Base-by-base conservation (phyloP, 2,329 filamentous ascomycete species). In the Colletotrichum falcatum region DNA sequence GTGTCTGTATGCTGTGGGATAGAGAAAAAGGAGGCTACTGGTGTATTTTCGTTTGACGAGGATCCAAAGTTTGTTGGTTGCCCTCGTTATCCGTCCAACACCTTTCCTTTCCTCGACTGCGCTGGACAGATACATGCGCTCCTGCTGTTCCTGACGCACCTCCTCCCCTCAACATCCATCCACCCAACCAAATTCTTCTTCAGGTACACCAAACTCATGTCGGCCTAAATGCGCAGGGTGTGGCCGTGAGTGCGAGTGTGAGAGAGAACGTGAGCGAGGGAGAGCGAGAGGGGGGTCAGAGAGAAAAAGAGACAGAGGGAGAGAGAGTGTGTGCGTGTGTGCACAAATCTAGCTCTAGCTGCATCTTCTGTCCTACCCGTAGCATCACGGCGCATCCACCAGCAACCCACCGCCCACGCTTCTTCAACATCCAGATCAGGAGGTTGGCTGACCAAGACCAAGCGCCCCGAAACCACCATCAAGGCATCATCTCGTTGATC, bases 371-470 rank as follows among this genome's bases (percentile, higher is more conserved):
- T 56, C 33, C 35, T 62, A n/a, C 18, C 48, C 23, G 33, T 33
- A 53, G 35, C 60, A 53, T 62, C 60, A 44, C 48, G 33, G 48
- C 60, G 26, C 60, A 33, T 39, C 48, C 48, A 53, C 46, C 30
- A 42, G n/a, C 42, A 39, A 28, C 18, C 59, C 59, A 51, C 33
- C 59, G 30, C 44, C 44, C 44, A 26, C 30, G 53, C 53, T 37
- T 61, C 59, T 51, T 61, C 59, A 51, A 61, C 16, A 51, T 61
- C 44, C 59, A 30, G 30, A 61, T 51, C 44, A 61, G 59, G 59
- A 49, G 44, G 28, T 26, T 49, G 44, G 44, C 23, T 46, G n/a
- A 46, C 44, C 7, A 46, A 46, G 44, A 61, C 44, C 59, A 61
- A 49, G 58, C 58, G 26, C 42, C 26, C 53, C 53, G n/a, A 37